Base-by-base conservation (phyloP, 1,284 basidiomycete genomes). In the Mycosarcoma maydis region DNA sequence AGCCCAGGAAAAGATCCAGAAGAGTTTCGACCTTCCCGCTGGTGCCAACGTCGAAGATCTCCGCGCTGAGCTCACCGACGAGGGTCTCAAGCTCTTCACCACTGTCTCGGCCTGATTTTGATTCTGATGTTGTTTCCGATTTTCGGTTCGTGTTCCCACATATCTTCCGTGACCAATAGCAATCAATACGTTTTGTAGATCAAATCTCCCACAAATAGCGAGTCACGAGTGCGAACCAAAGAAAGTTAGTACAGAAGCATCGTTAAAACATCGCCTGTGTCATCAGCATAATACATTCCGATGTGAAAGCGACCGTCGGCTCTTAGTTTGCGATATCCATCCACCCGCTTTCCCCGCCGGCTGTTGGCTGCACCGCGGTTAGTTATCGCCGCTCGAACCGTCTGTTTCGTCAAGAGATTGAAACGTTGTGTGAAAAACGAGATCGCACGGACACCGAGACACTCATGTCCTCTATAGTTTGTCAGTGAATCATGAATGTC, bases 81-180 rank as follows among this genome's bases (percentile, higher is more conserved):
- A 66, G 1, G 68, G 68, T 3, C 51, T 72, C 32, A 58, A 61
- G 51, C 62, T 72, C 19, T 72, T 68, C 50, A 68, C 65, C 24
- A 57, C 65, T 22, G 64, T 59, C 44, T 46, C 48, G 24, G 60
- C 60, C 37, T 64, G 49, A 34, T n/a, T 20, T 7, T 4, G 8
- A 19, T 14, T 14, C 16, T 9, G 10, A 20, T 13, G 13, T 36
- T 37, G 16, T 19, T 19, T n/a, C n/a, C n/a, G n/a, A n/a, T n/a
- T n/a, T n/a, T n/a, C n/a, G n/a, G n/a, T n/a, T n/a, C n/a, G n/a
- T n/a, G n/a, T n/a, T n/a, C n/a, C n/a, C n/a, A n/a, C n/a, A n/a
- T n/a, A n/a, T n/a, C n/a, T n/a, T n/a, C n/a, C n/a, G n/a, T n/a
- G n/a, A n/a, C n/a, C n/a, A n/a, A n/a, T n/a, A n/a, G n/a, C n/a